Evolutionary conservation across 1,139 yeast species (phyloP), one percentile per base, ranked within the genome.

Genomic region (Zygoascus meyerae): DNA sequence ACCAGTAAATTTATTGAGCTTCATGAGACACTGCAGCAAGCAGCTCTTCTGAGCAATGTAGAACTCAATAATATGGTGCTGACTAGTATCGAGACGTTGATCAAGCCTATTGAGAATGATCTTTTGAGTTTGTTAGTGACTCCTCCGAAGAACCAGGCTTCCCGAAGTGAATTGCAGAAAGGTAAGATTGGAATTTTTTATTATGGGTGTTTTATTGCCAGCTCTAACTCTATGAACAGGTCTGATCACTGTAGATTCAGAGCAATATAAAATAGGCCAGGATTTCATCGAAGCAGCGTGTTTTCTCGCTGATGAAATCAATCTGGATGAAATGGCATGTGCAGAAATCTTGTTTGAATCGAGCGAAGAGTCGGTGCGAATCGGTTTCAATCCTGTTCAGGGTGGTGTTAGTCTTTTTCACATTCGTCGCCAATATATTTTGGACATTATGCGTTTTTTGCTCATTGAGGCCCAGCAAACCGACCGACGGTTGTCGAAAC

Each of bases 351-450:
- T 72, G 61, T 29, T 40, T 5, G 32, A 38, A 48, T 74, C 86
- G 2, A 61, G 72, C 4, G 63, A 65, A 2, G 67, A 73, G 15
- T 67, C 72, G 12, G 66, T 64, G 2, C 62, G 74, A 36, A 70
- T 76, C 29, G 89, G 86, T 3, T 68, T 80, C 5, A 68, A 75
- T 1, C 70, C 81, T 18, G 59, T 75, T 4, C 95, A 86, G 56
- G 74, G 81, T 30, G 95, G 92, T 1, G 74, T 81, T 54, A 77
- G 84, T n/a, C 72, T 79, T 5, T 87, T 77, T 60, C 86, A 80
- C 60, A 67, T 78, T 47, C 74, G 97, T 55, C 74, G 81, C 45
- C 83, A 80, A 58, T 83, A 78, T 55, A 79, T 89, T 16, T 65
- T 90, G 42, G 86, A 84, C 56, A 78, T 86, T 33, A 71, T 82